phyloP scores from a whole-genome alignment of 2,329 filamentous ascomycete genomes.

The Sporothrix protearum region DNA sequence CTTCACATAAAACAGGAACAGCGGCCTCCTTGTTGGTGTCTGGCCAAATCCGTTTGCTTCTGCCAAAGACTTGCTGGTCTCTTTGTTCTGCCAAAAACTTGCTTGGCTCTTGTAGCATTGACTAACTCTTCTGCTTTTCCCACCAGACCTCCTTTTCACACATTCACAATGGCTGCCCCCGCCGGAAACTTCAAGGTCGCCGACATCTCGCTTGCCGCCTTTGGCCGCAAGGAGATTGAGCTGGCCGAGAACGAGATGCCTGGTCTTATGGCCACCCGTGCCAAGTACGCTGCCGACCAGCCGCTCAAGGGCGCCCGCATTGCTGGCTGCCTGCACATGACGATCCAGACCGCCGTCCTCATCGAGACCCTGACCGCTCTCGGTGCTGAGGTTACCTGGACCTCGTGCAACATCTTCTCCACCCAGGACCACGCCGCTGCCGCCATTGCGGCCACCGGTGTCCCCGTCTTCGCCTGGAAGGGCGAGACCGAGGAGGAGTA shows the following conservation, averaged over 20 bases:
- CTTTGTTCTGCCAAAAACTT: too few relatives aligned
- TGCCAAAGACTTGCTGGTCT: neutral
- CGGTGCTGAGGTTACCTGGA: slow-evolving; percentile 98
- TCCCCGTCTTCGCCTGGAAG: slow-evolving; percentile 77
- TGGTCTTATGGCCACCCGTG: slow-evolving; percentile 91
- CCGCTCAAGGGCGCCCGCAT: slow-evolving; percentile 92
- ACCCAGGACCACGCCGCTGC: slow-evolving; percentile 98
- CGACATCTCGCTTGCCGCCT: slow-evolving; percentile 95
- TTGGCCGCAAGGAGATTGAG: slow-evolving; percentile 98
- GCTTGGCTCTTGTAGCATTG: neutral
- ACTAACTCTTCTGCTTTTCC: neutral
- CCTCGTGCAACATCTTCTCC: slow-evolving; percentile 99
- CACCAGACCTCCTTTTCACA: slow-evolving; percentile 10
- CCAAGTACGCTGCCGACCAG: slow-evolving; percentile 89
- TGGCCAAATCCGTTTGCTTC: too few relatives aligned
- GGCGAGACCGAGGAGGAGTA: slow-evolving; percentile 99
- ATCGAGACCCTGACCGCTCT: slow-evolving; percentile 95
- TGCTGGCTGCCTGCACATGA: slow-evolving; percentile 98
- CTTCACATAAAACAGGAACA: neutral
- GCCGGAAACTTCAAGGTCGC: slow-evolving; percentile 97
- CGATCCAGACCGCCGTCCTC: slow-evolving; percentile 98
- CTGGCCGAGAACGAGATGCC: slow-evolving; percentile 96
- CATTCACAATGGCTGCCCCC: slow-evolving; percentile 64
- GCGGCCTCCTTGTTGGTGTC: neutral
- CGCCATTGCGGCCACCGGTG: slow-evolving; percentile 89